These are phyloP conservation scores for Catenaria anguillulae DNA, from an alignment of 371 early-diverging fungal species.

Conservation along the genomic window DNA sequence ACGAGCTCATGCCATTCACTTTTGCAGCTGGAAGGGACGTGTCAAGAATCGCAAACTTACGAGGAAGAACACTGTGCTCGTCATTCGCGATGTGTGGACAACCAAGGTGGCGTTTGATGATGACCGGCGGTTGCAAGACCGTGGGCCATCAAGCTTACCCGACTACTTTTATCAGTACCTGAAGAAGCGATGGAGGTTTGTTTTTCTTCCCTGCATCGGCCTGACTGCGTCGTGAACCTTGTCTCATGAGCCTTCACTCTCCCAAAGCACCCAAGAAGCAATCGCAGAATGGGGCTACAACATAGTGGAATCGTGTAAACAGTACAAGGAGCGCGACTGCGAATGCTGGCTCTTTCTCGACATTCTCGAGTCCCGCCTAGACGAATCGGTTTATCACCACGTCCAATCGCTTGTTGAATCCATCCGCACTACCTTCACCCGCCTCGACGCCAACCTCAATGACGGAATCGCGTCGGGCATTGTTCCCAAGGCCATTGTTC, in stretches of 20 bases:
- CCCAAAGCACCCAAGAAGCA: neutral
- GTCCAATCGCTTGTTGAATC: neutral
- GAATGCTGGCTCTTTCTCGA: slow-evolving; percentile 1
- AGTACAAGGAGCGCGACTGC: neutral
- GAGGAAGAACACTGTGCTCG: neutral
- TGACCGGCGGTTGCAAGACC: neutral
- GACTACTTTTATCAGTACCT: slow-evolving; percentile 1
- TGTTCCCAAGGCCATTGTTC: neutral
- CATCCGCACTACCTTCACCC: neutral
- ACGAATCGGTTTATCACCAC: neutral
- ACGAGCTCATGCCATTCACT: no score
- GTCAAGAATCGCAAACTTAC: neutral
- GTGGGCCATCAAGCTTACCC: neutral
- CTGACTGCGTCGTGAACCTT: no score
- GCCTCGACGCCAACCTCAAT: slow-evolving; percentile 1
- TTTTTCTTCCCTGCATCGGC: no score
- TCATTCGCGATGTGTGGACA: slow-evolving; percentile 2
- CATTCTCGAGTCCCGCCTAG: neutral
- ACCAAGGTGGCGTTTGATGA: neutral
- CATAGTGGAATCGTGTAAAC: neutral
- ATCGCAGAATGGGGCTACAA: slow-evolving; percentile 3
- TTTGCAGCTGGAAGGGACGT: neutral
- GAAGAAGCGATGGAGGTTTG: neutral
- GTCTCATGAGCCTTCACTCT: no score
- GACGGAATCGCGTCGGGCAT: neutral